phyloP scores from a whole-genome alignment of 2,329 filamentous ascomycete genomes.

The Stachybotrys chartarum region DNA sequence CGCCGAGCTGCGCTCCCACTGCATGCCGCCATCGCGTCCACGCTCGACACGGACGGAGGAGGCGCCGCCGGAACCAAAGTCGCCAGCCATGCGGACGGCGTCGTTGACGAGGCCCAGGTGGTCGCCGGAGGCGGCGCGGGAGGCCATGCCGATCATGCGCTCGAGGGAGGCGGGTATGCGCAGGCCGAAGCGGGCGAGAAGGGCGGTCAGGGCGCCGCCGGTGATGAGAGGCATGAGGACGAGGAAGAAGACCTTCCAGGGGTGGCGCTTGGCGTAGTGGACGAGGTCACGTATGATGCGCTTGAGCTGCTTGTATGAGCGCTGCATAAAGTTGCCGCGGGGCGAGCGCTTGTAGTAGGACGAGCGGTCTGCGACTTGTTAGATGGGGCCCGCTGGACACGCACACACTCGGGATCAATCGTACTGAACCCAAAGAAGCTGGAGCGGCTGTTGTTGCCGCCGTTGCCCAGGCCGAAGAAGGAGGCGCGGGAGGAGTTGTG shows the following conservation, averaged over 20 bases:
- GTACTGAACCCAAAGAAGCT: slow-evolving; percentile 39
- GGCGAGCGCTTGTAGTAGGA: slow-evolving; percentile 77
- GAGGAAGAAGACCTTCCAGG: slow-evolving; percentile 78
- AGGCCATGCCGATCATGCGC: slow-evolving; percentile 49
- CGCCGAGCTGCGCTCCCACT: slow-evolving; percentile 30
- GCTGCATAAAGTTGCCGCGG: slow-evolving; percentile 68
- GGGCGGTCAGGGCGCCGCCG: slow-evolving; percentile 70
- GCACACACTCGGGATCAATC: slow-evolving; percentile 1
- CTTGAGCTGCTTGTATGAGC: slow-evolving; percentile 67
- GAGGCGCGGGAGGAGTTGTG: slow-evolving; percentile 35
- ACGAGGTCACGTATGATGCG: slow-evolving; percentile 73
- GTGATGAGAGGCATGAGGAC: slow-evolving; percentile 83
- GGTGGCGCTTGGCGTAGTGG: slow-evolving; percentile 75
- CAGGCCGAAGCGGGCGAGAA: slow-evolving; percentile 74
- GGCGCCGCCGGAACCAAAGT: slow-evolving; percentile 15
- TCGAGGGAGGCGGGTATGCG: slow-evolving; percentile 60
- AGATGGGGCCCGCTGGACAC: slow-evolving; percentile 2
- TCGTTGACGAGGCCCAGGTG: slow-evolving; percentile 44
- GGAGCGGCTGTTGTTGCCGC: slow-evolving; percentile 31
- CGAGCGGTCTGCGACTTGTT: slow-evolving; percentile 34
- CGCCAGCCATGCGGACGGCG: slow-evolving; percentile 46
- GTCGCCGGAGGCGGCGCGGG: slow-evolving; percentile 39
- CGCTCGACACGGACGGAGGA: slow-evolving; percentile 22
- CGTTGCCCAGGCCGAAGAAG: slow-evolving; percentile 39
- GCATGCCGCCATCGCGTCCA: slow-evolving; percentile 23